Evolutionary conservation across 2,329 filamentous ascomycete genomes (phyloP).

Genomic region (Ploettnerulaceae sp.): DNA sequence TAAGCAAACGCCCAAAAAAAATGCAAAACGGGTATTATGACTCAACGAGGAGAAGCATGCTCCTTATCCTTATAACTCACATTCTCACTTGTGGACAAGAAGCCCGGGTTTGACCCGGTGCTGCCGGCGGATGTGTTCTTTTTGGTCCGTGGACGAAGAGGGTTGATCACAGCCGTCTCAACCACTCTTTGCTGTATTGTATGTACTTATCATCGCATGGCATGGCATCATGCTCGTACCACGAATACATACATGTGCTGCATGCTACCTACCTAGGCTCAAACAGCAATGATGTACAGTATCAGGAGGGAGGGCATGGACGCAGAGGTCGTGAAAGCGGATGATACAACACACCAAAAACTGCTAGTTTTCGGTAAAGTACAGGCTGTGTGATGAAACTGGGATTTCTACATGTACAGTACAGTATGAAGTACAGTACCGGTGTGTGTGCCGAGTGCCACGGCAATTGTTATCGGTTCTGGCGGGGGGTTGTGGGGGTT

Average conservation of each 20-base stretch:
- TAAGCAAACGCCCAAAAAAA: background rate
- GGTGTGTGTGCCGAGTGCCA: slow-evolving; percentile 6
- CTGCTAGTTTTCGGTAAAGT: background rate
- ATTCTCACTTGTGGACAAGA: background rate
- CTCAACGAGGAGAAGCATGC: background rate
- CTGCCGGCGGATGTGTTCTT: slow-evolving; percentile 1
- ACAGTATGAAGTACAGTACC: no score
- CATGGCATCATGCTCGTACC: slow-evolving; percentile 5
- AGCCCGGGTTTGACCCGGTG: background rate
- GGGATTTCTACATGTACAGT: no score
- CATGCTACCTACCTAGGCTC: background rate
- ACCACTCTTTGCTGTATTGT: background rate
- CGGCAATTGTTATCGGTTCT: background rate
- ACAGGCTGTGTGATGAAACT: no score
- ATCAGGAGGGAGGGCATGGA: no score
- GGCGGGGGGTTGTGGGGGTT: background rate
- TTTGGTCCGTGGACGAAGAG: background rate
- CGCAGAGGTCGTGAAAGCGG: background rate
- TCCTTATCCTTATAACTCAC: background rate
- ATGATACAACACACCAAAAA: slow-evolving; percentile 2
- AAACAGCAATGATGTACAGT: no score
- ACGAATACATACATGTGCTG: background rate
- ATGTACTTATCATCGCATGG: no score
- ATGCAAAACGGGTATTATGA: background rate
- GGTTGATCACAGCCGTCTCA: background rate